Conservation (phyloP, 1,284 basidiomycete genomes). For the Ustilago curta region DNA sequence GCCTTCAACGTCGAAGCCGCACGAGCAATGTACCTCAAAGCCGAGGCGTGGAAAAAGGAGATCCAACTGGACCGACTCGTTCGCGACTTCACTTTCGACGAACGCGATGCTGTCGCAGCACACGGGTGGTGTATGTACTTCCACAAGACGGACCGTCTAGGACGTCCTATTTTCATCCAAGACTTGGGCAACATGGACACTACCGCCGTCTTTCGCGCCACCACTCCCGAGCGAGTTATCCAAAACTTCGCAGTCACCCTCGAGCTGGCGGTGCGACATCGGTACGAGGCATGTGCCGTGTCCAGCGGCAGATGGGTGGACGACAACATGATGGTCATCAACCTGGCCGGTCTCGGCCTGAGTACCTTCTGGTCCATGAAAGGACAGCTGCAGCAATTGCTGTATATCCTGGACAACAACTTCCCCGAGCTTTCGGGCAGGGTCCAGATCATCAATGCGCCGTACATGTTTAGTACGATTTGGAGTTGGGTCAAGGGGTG, state of each 20-base stretch:
- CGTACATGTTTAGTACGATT: constrained; percentile 63
- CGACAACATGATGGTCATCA: constrained; percentile 68
- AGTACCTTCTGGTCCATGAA: constrained; percentile 66
- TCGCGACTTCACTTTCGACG: constrained; percentile 54
- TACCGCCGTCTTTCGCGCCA: constrained; percentile 49
- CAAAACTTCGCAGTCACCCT: constrained; percentile 66
- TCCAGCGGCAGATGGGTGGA: constrained; percentile 53
- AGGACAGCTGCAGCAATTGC: constrained; percentile 60
- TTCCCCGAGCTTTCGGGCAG: constrained; percentile 64
- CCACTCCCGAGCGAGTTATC: constrained; percentile 63
- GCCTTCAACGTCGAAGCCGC: constrained; percentile 58
- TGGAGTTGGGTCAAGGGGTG: constrained; percentile 66
- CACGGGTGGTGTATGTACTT: constrained; percentile 69
- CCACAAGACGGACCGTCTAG: constrained; percentile 62
- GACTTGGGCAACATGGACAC: constrained; percentile 61
- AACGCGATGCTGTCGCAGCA: constrained; percentile 57
- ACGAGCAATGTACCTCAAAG: constrained; percentile 59
- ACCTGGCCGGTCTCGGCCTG: constrained; percentile 61
- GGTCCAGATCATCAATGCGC: constrained; percentile 68
- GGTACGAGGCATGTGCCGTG: constrained; percentile 58
- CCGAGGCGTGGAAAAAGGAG: constrained; percentile 61
- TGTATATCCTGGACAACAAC: constrained; percentile 63
- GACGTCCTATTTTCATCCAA: constrained; percentile 67
- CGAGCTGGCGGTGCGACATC: constrained; percentile 59
- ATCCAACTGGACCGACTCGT: constrained; percentile 54